A percentile compares a stretch with the other conserved stretches of the same genome.
phyloP scores from a whole-genome alignment of 2,329 filamentous ascomycete genomes.

The Arthroderma uncinatum region DNA sequence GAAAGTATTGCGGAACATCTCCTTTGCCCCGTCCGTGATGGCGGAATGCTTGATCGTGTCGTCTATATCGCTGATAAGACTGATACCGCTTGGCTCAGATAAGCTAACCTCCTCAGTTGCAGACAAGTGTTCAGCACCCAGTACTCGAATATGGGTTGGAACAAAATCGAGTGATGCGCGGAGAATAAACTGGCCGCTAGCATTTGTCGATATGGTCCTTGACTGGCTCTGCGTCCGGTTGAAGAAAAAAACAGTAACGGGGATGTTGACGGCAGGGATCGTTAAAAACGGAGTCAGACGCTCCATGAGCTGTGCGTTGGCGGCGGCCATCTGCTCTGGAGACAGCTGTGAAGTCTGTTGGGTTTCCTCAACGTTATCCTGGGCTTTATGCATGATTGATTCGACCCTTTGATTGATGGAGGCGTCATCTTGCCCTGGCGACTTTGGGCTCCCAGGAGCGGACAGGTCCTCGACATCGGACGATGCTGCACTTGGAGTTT shows the following conservation, averaged over 20 bases:
- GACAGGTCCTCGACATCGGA: slow-evolving; percentile 35
- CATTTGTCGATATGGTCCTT: slow-evolving; percentile 71
- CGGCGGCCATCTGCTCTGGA: slow-evolving; percentile 61
- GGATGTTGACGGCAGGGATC: slow-evolving; percentile 61
- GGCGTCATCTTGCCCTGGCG: slow-evolving; percentile 48
- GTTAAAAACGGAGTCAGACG: slow-evolving; percentile 83
- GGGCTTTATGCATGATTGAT: slow-evolving; percentile 62
- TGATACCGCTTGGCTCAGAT: slow-evolving; percentile 68
- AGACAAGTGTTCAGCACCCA: slow-evolving; percentile 77
- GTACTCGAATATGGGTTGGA: slow-evolving; percentile 75
- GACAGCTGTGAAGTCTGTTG: slow-evolving; percentile 30
- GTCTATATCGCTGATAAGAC: slow-evolving; percentile 93
- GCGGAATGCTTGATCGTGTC: slow-evolving; percentile 96
- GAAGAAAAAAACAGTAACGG: slow-evolving; percentile 92
- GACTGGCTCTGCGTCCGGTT: slow-evolving; percentile 74
- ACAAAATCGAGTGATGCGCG: slow-evolving; percentile 77
- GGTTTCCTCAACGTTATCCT: slow-evolving; percentile 54
- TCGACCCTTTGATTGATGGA: slow-evolving; percentile 64
- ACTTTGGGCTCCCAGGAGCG: slow-evolving; percentile 37
- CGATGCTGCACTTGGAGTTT: slow-evolving; percentile 45
- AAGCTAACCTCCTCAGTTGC: slow-evolving; percentile 66
- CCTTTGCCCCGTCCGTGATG: slow-evolving; percentile 72
- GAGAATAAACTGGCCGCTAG: slow-evolving; percentile 75
- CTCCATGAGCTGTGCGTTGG: slow-evolving; percentile 80
- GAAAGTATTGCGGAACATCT: slow-evolving; percentile 95